Evolutionary conservation across 2,329 filamentous ascomycete species (phyloP), one percentile per base, ranked within the genome.

Genomic region (Aspergillaceae sp.): DNA sequence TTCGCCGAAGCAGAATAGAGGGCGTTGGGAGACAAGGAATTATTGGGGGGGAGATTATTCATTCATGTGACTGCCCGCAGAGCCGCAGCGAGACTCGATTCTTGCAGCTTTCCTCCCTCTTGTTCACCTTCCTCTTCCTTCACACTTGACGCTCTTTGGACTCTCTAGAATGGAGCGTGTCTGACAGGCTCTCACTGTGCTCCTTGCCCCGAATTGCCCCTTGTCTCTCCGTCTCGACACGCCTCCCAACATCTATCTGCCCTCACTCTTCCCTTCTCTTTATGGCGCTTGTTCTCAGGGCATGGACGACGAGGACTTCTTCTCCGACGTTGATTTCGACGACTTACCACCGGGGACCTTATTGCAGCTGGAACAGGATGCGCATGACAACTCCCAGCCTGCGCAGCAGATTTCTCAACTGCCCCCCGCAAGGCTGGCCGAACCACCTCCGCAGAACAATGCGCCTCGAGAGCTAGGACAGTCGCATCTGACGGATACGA

Each of bases 271-370:
- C 19, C 19, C 19, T 19, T 19, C 36, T 8, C 26, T 38, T 38
- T 19, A 38, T 38, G 36, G 36, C 36, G 19, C 19, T 19, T 19
- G 19, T 19, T 38, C 11, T 26, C 26, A 67, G 68, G 19, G 66
- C 59, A 72, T 72, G 71, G 71, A 71, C 63, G 64, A 66, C 56
- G 68, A 73, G 59, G 69, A 71, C 48, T 66, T 66, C 56, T 72
- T 73, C 59, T 73, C 69, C 47, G 71, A 73, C 53, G 68, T 72
- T 50, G 65, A 64, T 50, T 67, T 72, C 55, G 71, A 72, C 48
- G 65, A 65, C 47, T 60, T 74, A 44, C 66, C 70, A 40, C 60
- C 66, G 29, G 59, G 68, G 45, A 66, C 69, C 19, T 56, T 72
- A 42, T 59, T 68, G 48, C 62, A 71, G 53, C 59, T 75, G 36